phyloP scores from a whole-genome alignment of 164 flowering plant genomes.

The Protea cynaroides region DNA sequence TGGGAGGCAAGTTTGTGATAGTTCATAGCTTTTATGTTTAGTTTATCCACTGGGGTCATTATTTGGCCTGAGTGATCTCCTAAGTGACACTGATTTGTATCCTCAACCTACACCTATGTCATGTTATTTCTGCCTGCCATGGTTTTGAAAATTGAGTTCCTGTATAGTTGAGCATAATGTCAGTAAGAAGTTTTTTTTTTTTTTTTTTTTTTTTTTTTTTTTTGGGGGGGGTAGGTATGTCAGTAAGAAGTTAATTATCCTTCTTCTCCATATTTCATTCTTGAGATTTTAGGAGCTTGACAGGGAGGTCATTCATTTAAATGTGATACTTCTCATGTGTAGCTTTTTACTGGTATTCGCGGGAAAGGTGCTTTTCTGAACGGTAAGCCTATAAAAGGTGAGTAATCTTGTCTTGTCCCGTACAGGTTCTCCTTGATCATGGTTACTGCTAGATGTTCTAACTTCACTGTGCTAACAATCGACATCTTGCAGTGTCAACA shows the following conservation, averaged over 20 bases:
- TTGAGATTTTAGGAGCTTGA: too few species aligned
- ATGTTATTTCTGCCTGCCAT: too few species aligned
- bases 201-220: too few species aligned
- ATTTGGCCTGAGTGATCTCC: too few species aligned
- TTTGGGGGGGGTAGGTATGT: too few species aligned
- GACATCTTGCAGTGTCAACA: slow-evolving; percentile 61
- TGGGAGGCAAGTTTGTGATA: background rate
- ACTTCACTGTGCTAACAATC: slow-evolving; percentile 2
- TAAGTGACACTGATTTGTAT: too few species aligned
- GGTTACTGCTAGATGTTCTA: background rate
- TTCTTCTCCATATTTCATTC: too few species aligned
- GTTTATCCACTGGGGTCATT: too few species aligned
- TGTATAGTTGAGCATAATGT: background rate
- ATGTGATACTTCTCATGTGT: slow-evolving; percentile 13
- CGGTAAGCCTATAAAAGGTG: slow-evolving; percentile 86
- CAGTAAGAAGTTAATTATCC: background rate
- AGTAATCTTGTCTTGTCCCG: slow-evolving; percentile 5
- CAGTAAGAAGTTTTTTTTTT: background rate
- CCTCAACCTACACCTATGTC: too few species aligned
- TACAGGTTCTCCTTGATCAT: background rate
- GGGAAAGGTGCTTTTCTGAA: slow-evolving; percentile 91
- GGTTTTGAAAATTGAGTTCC: too few species aligned
- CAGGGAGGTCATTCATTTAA: too few species aligned
- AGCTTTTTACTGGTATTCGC: slow-evolving; percentile 84
- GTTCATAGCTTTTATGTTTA: background rate